phyloP scores from a whole-genome alignment of 2,329 filamentous ascomycete genomes.

The Diaporthe ilicicola region DNA sequence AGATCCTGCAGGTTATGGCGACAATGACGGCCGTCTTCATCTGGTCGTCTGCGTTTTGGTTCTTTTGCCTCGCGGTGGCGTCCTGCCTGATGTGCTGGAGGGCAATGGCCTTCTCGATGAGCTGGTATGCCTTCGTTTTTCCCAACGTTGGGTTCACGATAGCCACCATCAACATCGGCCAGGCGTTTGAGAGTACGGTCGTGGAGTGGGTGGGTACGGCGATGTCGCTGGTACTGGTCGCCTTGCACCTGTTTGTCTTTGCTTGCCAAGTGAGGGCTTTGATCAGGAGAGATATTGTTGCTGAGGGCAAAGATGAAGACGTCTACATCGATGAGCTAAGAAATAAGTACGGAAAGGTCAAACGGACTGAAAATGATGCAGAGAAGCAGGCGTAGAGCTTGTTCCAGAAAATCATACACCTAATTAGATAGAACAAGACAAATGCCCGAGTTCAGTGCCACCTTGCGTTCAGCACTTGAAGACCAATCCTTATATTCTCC shows the following conservation, averaged over 20 bases:
- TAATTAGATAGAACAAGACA: not conserved
- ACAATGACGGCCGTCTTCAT: slow-evolving; percentile 27
- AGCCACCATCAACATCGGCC: slow-evolving; percentile 35
- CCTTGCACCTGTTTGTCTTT: not conserved
- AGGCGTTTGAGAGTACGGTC: slow-evolving; percentile 29
- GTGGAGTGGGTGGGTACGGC: slow-evolving; percentile 35
- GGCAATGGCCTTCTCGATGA: slow-evolving; percentile 35
- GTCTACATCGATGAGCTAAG: not conserved
- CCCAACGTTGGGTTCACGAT: slow-evolving; percentile 36
- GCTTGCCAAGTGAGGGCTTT: not conserved
- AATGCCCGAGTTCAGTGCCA: no score
- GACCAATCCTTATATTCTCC: no score
- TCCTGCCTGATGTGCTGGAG: slow-evolving; percentile 7
- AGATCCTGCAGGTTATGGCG: slow-evolving; percentile 29
- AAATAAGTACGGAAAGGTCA: slow-evolving; percentile 8
- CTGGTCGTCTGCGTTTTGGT: slow-evolving; percentile 3
- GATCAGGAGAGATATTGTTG: not conserved
- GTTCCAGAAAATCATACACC: not conserved
- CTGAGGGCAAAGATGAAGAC: slow-evolving; percentile 8
- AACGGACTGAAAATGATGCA: not conserved
- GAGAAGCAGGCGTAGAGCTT: not conserved
- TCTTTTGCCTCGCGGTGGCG: not conserved
- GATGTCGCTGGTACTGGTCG: slow-evolving; percentile 33
- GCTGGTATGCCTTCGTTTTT: slow-evolving; percentile 37
- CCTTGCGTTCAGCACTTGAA: no score